phyloP scores from a whole-genome alignment of 768 basidiomycete genomes.

The Daedaleopsis nitida region DNA sequence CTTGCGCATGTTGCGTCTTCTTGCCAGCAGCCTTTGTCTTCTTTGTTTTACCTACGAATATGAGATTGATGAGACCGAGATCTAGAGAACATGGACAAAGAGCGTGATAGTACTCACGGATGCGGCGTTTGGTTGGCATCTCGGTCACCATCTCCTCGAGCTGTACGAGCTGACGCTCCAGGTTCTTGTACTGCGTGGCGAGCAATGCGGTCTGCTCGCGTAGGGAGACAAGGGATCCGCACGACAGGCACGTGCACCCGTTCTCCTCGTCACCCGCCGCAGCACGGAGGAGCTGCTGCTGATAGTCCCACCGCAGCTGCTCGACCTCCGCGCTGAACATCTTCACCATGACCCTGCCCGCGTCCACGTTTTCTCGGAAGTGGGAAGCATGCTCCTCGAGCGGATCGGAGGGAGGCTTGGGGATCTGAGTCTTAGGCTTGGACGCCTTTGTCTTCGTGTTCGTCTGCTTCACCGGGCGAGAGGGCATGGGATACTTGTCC shows the following conservation, averaged over 20 bases:
- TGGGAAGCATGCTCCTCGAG: not conserved
- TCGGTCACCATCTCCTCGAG: not conserved
- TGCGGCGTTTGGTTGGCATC: not conserved
- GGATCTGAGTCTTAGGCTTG: not conserved
- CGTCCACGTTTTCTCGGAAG: not conserved
- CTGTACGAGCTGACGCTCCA: not conserved
- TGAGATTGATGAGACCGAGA: not conserved
- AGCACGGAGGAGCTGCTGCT: constrained; percentile 7
- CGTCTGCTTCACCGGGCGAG: not conserved
- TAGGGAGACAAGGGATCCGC: constrained; percentile 8
- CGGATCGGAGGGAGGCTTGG: not conserved
- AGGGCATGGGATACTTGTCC: constrained; percentile 20
- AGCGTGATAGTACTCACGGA: not conserved
- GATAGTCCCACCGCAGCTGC: constrained; percentile 17
- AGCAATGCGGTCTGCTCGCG: constrained; percentile 4
- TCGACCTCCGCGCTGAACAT: constrained; percentile 14
- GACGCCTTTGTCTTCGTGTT: not conserved
- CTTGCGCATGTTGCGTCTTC: not conserved
- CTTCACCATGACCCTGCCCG: not conserved
- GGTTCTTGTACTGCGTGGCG: not conserved
- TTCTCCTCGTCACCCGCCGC: not conserved
- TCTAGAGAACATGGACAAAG: not conserved
- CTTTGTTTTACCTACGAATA: constrained; percentile 9
- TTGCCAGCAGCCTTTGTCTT: not conserved
- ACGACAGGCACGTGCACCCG: constrained; percentile 11